phyloP scores from a whole-genome alignment of 768 basidiomycete species.

The Candolleomyces aberdarensis region DNA sequence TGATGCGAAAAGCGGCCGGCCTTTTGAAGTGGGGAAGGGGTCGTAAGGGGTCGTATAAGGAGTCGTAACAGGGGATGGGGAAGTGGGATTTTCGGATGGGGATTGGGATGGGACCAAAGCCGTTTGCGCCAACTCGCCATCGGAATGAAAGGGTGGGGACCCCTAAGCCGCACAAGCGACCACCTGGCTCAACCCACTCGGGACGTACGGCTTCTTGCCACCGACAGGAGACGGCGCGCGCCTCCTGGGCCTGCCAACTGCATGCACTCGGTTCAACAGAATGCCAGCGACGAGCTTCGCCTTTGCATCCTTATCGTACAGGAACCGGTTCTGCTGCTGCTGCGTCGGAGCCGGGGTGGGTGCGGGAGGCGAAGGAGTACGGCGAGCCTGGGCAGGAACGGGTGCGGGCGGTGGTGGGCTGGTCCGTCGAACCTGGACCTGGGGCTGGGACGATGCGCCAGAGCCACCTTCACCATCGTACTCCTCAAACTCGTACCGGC shows the following conservation, averaged over 20 bases:
- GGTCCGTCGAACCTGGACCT: slow-evolving; percentile 9
- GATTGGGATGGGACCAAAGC: background rate
- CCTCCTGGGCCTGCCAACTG: slow-evolving; percentile 52
- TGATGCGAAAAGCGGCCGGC: background rate
- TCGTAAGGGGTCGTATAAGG: background rate
- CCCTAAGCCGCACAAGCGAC: background rate
- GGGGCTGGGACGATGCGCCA: too few species aligned
- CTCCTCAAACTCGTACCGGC: slow-evolving; percentile 7
- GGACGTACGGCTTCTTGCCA: slow-evolving; percentile 20
- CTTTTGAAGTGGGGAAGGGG: background rate
- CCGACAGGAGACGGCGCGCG: slow-evolving; percentile 26
- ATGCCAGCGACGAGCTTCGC: slow-evolving; percentile 58
- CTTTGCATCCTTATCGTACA: slow-evolving; percentile 33
- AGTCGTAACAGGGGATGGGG: background rate
- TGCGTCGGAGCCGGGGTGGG: background rate
- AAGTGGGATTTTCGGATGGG: background rate
- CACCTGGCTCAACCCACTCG: slow-evolving; percentile 8
- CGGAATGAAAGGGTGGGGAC: too few species aligned
- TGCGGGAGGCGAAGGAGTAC: slow-evolving; percentile 2
- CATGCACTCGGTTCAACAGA: slow-evolving; percentile 50
- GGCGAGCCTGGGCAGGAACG: background rate
- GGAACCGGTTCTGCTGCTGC: background rate
- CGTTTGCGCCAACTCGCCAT: background rate
- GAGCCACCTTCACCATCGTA: background rate
- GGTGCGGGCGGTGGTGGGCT: slow-evolving; percentile 4